Percentiles rank a stretch among this genome's conserved stretches.
phyloP scores from a whole-genome alignment of 2,329 filamentous ascomycete genomes.

The Hypoxylon sp. region DNA sequence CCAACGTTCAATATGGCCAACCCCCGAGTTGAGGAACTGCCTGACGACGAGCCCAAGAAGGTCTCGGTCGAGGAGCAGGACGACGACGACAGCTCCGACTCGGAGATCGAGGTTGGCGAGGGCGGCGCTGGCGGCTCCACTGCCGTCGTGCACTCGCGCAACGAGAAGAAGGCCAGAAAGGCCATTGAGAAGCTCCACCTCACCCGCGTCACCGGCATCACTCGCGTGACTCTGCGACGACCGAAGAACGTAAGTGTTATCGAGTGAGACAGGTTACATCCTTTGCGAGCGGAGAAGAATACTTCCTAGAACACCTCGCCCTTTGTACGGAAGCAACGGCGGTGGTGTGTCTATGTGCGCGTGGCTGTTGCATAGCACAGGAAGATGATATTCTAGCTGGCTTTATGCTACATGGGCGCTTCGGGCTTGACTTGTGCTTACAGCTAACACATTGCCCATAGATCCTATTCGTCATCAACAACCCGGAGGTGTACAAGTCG shows the following conservation, averaged over 20 bases:
- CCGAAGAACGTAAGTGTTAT: conserved; percentile 91
- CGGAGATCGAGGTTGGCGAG: conserved; percentile 77
- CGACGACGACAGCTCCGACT: conserved; percentile 74
- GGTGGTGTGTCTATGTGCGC: not conserved
- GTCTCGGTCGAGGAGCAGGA: conserved; percentile 78
- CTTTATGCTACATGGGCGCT: not conserved
- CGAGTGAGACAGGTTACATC: not conserved
- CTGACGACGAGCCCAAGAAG: conserved; percentile 87
- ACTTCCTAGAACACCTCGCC: not conserved
- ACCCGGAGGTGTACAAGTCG: conserved; percentile 99
- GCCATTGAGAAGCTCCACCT: conserved; percentile 98
- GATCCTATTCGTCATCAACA: conserved; percentile 99
- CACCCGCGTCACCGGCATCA: conserved; percentile 96
- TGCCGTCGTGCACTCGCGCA: conserved; percentile 94
- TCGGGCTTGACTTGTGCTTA: not conserved
- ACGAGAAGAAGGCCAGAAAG: conserved; percentile 99
- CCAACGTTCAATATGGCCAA: conserved; percentile 76
- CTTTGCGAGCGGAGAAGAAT: not conserved
- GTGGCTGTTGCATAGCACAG: not conserved
- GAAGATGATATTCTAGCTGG: not conserved
- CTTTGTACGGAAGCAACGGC: conserved; percentile 1
- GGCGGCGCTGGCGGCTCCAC: conserved; percentile 79
- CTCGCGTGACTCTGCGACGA: conserved; percentile 94
- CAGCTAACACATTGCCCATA: conserved; percentile 49
- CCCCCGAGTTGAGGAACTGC: conserved; percentile 96